Percentiles rank a stretch among this genome's conserved stretches.
These are phyloP conservation scores for Rhypophila decipiens DNA, from an alignment of 495 filamentous ascomycete species.

Conservation along the genomic window DNA sequence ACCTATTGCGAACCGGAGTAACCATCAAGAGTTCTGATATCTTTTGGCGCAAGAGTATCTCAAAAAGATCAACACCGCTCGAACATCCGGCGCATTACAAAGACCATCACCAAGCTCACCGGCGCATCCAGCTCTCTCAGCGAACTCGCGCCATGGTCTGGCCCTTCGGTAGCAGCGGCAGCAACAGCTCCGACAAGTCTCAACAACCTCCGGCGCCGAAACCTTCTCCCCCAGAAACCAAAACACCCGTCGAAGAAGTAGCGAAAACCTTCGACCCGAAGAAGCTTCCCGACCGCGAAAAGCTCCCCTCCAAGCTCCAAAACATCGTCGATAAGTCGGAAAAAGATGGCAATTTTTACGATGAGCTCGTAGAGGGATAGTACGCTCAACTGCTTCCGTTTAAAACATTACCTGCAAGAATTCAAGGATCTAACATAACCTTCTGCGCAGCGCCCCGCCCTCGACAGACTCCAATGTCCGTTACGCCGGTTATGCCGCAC, in stretches of 20 bases:
- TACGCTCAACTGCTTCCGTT: too few relatives aligned
- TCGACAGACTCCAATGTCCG: slow-evolving; percentile 79
- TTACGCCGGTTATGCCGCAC: slow-evolving; percentile 87
- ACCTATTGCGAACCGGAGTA: too few relatives aligned
- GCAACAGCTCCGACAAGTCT: slow-evolving; percentile 34
- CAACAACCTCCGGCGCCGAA: slow-evolving; percentile 9
- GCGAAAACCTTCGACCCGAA: slow-evolving; percentile 31
- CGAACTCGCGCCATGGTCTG: slow-evolving; percentile 23
- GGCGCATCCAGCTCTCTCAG: too few relatives aligned
- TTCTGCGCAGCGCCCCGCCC: slow-evolving; percentile 56
- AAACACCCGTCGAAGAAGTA: slow-evolving; percentile 9
- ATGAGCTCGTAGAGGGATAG: slow-evolving; percentile 72
- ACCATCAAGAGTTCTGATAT: too few relatives aligned
- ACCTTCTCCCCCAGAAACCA: slow-evolving; percentile 20
- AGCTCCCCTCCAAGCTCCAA: slow-evolving; percentile 64
- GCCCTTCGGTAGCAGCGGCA: slow-evolving; percentile 31
- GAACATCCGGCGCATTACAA: too few relatives aligned
- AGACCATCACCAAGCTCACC: too few relatives aligned
- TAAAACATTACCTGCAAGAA: too few relatives aligned
- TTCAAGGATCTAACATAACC: slow-evolving; percentile 12
- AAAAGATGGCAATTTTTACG: slow-evolving; percentile 69
- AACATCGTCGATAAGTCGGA: slow-evolving; percentile 59
- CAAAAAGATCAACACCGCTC: too few relatives aligned
- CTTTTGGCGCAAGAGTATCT: too few relatives aligned
- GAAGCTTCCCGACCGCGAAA: slow-evolving; percentile 52